phyloP scores from a whole-genome alignment of 2,329 filamentous ascomycete genomes.

The Xylaria sp. region DNA sequence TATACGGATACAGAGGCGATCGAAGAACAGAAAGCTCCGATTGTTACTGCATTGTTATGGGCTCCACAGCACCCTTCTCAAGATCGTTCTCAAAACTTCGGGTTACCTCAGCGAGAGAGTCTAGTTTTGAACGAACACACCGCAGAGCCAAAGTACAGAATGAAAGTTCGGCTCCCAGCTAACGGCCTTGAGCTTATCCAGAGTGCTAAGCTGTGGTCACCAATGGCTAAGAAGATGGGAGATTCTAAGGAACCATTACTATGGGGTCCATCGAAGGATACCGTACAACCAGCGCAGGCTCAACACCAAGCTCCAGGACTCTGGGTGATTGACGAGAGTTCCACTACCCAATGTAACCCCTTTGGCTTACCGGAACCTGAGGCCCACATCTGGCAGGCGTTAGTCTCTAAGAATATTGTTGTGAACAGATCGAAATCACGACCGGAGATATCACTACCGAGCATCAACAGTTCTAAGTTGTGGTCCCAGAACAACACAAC shows the following conservation, averaged over 20 bases:
- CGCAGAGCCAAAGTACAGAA: constrained; percentile 41
- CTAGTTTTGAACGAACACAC: constrained; percentile 53
- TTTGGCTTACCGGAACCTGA: constrained; percentile 28
- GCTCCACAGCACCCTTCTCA: constrained; percentile 29
- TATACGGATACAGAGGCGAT: constrained; percentile 45
- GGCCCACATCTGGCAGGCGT: constrained; percentile 16
- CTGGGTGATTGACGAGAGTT: constrained; percentile 8
- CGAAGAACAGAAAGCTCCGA: constrained; percentile 35
- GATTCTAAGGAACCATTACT: constrained; percentile 5
- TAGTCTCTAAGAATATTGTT: constrained; percentile 7
- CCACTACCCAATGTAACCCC: background rate
- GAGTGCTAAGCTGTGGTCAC: constrained; percentile 54
- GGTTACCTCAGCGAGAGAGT: constrained; percentile 53
- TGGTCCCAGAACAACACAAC: constrained; percentile 19
- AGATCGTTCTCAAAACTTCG: constrained; percentile 29
- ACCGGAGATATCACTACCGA: constrained; percentile 1
- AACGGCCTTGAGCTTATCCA: constrained; percentile 50
- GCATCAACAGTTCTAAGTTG: constrained; percentile 19
- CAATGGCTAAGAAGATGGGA: background rate
- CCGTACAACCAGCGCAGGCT: background rate
- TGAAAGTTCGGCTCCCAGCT: constrained; percentile 48
- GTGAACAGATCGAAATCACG: constrained; percentile 18
- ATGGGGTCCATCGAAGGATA: constrained; percentile 16
- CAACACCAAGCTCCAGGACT: constrained; percentile 5
- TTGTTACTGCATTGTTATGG: constrained; percentile 38